Base-by-base conservation (phyloP, 2,329 filamentous ascomycete genomes). In the Lojkania enalia region DNA sequence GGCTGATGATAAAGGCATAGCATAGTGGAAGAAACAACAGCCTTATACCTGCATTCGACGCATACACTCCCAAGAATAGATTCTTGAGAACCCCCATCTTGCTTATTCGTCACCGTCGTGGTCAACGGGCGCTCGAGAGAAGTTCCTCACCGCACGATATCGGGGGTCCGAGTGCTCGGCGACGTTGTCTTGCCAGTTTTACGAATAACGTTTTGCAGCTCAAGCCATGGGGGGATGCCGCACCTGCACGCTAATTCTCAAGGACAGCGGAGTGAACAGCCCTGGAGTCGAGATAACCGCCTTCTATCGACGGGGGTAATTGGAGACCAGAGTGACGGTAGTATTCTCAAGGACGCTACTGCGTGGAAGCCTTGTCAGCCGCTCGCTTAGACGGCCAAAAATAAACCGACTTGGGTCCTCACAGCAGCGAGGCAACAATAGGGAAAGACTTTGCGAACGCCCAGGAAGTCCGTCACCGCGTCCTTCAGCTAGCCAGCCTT, bases 1-100 rank as follows among this genome's bases (percentile, higher is more conserved):
- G 66, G 52, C 55, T 66, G 50, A 54, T 42, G 30, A 68, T 48
- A 20, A 62, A 31, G 14, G 59, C 29, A 41, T 66, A 65, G 44
- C 64, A 67, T 49, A 60, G 14, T 29, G 66, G 66, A n/a, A 68
- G 52, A 44, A 70, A 70, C 9, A 64, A 39, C 13, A 49, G 33
- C 48, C 54, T 68, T 67, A 70, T 65, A 50, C 55, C 36, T 20
- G 49, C 37, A 50, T 64, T 66, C 2, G 64, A 67, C 39, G 60
- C 53, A 52, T 70, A 57, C 21, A 69, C 63, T 33, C 56, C 61
- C 42, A 64, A 41, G 43, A 68, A 69, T 27, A 68, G 42, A 36
- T 57, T 61, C 51, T 59, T 64, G 47, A 64, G 50, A 11, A 55
- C 60, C 48, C 50, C 59, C 64, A 67, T 66, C n/a, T 25, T 57